Evolutionary conservation across 2,329 filamentous ascomycete species (phyloP).

Genomic region (Didymellaceae sp.): DNA sequence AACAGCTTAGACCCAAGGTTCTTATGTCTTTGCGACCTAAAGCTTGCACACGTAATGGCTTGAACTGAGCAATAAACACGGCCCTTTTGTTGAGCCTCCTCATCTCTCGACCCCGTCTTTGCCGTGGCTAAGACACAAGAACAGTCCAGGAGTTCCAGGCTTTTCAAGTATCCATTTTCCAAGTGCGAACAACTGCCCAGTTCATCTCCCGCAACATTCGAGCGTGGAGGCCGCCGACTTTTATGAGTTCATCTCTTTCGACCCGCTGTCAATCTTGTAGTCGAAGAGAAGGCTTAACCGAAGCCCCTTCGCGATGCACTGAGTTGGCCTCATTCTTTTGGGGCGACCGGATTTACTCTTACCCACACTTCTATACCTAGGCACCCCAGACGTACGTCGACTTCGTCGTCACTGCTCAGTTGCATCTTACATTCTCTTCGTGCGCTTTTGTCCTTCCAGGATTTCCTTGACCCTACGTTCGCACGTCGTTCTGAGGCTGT

Average conservation of each 20-base stretch:
- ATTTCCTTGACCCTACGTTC: neutral
- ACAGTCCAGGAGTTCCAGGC: neutral
- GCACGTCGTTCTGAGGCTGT: neutral
- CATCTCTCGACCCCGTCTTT: neutral
- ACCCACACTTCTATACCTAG: neutral
- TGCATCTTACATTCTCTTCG: neutral
- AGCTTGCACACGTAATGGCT: neutral
- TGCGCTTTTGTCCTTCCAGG: neutral
- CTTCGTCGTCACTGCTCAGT: neutral
- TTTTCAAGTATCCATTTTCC: neutral
- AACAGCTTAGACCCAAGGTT: too few relatives aligned
- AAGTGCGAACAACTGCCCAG: neutral
- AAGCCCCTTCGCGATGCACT: constrained; percentile 1
- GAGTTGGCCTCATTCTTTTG: neutral
- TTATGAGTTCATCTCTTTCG: constrained; percentile 1
- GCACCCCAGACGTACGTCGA: too few relatives aligned
- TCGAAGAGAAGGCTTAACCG: constrained; percentile 1
- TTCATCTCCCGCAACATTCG: too few relatives aligned
- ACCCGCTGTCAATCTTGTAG: neutral
- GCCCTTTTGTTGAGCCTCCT: neutral
- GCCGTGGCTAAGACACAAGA: neutral
- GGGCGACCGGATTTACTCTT: neutral
- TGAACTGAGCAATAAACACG: neutral
- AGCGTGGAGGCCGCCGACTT: too few relatives aligned
- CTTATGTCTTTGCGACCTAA: too few relatives aligned